A percentile compares a stretch with the other conserved stretches of the same genome.
These are phyloP conservation scores for Yamadazyma sp. DNA, from an alignment of 1,139 yeast genomes.

Conservation along the genomic window DNA sequence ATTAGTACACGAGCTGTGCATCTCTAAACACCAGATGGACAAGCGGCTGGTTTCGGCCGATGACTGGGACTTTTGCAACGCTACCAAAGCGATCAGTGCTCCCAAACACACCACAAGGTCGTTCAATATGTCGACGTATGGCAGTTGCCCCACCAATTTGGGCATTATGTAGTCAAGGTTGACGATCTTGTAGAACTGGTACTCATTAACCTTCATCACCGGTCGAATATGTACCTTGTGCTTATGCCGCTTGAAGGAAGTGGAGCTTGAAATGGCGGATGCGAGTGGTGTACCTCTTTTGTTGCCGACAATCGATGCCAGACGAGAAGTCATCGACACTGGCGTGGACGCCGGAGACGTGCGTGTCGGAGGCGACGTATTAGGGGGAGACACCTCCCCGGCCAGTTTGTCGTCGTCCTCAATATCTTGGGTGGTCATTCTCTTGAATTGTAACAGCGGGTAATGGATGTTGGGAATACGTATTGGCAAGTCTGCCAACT, in stretches of 20 bases:
- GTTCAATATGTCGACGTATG: slow-evolving; percentile 8
- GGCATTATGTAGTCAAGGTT: slow-evolving; percentile 13
- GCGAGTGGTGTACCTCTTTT: background rate
- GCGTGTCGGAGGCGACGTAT: background rate
- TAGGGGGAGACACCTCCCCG: background rate
- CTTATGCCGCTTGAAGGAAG: slow-evolving; percentile 2
- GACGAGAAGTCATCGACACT: too few relatives aligned
- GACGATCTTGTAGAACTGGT: slow-evolving; percentile 13
- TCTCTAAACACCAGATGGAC: slow-evolving; percentile 18
- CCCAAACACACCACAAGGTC: slow-evolving; percentile 20
- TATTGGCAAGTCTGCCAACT: slow-evolving; percentile 23
- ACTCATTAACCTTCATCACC: slow-evolving; percentile 11
- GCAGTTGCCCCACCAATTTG: slow-evolving; percentile 2
- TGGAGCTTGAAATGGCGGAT: background rate
- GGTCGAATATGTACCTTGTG: slow-evolving; percentile 8
- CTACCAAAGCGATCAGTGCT: slow-evolving; percentile 17
- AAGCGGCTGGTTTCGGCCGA: slow-evolving; percentile 4
- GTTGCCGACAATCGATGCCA: too few relatives aligned
- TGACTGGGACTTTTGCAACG: slow-evolving; percentile 7
- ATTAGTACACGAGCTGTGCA: slow-evolving; percentile 17
- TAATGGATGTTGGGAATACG: slow-evolving; percentile 23
- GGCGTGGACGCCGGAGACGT: background rate
- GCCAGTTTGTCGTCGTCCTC: slow-evolving; percentile 6
- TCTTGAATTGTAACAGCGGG: slow-evolving; percentile 26
- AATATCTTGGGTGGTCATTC: slow-evolving; percentile 5